These are phyloP conservation scores for Schwanniomyces polymorphus DNA, from an alignment of 805 yeast genomes.

Conservation along the genomic window DNA sequence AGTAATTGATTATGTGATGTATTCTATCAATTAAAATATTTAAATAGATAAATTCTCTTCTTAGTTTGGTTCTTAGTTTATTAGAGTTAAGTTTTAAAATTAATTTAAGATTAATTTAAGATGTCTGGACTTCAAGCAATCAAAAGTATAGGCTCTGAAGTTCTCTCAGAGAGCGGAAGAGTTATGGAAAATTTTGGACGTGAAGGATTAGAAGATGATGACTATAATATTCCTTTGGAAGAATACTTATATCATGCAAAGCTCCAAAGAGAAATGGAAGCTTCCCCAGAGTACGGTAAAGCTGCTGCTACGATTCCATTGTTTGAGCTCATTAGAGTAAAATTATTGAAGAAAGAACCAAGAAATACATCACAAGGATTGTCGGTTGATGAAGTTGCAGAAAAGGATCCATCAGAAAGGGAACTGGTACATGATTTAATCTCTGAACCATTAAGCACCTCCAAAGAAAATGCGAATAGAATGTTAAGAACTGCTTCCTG, in stretches of 20 bases:
- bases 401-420: not conserved
- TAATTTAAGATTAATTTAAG: not conserved
- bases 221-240: constrained; percentile 3
- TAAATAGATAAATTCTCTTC: too few relatives aligned
- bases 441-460: not conserved
- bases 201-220: not conserved
- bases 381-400: not conserved
- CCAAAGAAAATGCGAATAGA: constrained; percentile 7
- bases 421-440: not conserved
- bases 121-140: constrained; percentile 6
- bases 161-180: constrained; percentile 4
- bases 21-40: too few relatives aligned
- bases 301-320: constrained; percentile 5
- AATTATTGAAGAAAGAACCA: not conserved
- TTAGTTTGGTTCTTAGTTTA: too few relatives aligned
- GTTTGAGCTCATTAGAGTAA: not conserved
- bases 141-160: constrained; percentile 6
- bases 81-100: too few relatives aligned
- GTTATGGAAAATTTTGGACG: constrained; percentile 4
- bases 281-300: constrained; percentile 4
- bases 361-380: not conserved
- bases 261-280: constrained; percentile 7
- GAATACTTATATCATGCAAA: constrained; percentile 6
- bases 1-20: too few relatives aligned
- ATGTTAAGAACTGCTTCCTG: constrained; percentile 9